phyloP scores from a whole-genome alignment of 176 grass and related monocot genomes.

The Carex pumila region DNA sequence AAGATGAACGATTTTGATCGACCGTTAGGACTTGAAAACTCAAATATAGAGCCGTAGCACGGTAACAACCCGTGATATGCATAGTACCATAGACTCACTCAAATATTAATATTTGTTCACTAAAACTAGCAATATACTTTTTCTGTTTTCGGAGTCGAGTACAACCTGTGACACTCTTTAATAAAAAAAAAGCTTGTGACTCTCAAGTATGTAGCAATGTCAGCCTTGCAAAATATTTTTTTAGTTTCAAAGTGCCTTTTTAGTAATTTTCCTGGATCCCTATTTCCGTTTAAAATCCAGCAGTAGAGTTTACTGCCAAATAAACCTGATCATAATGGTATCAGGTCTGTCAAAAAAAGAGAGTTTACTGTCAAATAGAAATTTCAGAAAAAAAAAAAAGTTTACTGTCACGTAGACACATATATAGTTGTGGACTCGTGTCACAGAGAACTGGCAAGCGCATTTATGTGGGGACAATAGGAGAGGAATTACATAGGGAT shows the following conservation, averaged over 20 bases:
- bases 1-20: no score
- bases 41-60: no score
- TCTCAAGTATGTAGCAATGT: background rate
- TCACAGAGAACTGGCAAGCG: background rate
- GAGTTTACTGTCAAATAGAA: background rate
- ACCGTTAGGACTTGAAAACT: no score
- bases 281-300: background rate
- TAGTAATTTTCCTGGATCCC: background rate
- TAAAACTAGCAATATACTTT: background rate
- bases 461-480: slow-evolving; percentile 38
- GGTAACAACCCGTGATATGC: no score
- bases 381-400: no score
- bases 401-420: background rate
- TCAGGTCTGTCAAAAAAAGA: no score
- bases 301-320: background rate
- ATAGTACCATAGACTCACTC: no score
- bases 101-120: background rate
- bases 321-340: no score
- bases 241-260: background rate
- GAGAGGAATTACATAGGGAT: slow-evolving; percentile 17
- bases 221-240: background rate
- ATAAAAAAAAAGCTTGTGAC: background rate
- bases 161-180: background rate
- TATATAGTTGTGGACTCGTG: background rate
- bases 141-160: background rate